These are phyloP conservation scores for Wickerhamiella brachini DNA, from an alignment of 805 yeast genomes.

Conservation along the genomic window DNA sequence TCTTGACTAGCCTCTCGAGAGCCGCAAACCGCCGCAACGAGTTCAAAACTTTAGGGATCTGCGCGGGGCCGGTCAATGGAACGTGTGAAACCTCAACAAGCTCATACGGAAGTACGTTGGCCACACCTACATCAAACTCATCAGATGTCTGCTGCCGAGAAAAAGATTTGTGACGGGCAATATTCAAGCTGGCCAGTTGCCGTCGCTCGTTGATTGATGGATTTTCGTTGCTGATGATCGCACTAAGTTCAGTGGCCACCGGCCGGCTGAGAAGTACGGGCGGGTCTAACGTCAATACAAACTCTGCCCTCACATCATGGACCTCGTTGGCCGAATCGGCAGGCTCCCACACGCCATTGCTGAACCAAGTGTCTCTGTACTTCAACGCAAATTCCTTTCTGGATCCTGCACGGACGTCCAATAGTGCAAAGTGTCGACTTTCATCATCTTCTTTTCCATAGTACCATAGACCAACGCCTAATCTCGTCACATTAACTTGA, in stretches of 20 bases:
- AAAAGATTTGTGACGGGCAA: slow-evolving; percentile 13
- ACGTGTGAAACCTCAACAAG: slow-evolving; percentile 18
- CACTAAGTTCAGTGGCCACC: slow-evolving; percentile 7
- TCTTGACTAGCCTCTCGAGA: slow-evolving; percentile 7
- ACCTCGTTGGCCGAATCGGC: slow-evolving; percentile 6
- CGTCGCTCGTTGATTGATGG: slow-evolving; percentile 7
- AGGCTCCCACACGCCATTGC: slow-evolving; percentile 14
- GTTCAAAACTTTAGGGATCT: slow-evolving; percentile 17
- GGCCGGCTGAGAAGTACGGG: slow-evolving; percentile 20
- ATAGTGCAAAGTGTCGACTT: slow-evolving; percentile 10
- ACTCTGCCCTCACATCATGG: slow-evolving; percentile 19
- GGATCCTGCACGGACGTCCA: slow-evolving; percentile 15
- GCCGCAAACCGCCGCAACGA: slow-evolving; percentile 14
- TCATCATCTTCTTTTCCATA: slow-evolving; percentile 10
- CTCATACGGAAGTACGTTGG: slow-evolving; percentile 19
- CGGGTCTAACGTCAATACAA: slow-evolving; percentile 24
- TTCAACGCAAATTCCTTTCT: slow-evolving; percentile 12
- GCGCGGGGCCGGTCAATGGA: slow-evolving; percentile 20
- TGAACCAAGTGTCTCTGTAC: slow-evolving; percentile 9
- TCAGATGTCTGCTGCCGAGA: slow-evolving; percentile 7
- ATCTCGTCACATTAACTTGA: slow-evolving; percentile 18
- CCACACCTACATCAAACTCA: slow-evolving; percentile 13
- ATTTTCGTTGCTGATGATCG: not conserved
- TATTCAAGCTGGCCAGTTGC: slow-evolving; percentile 4
- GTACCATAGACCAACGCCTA: slow-evolving; percentile 26